These are phyloP conservation scores for Halophytophthora polymorphica DNA, from an alignment of 352 stramenopile species.

Conservation along the genomic window DNA sequence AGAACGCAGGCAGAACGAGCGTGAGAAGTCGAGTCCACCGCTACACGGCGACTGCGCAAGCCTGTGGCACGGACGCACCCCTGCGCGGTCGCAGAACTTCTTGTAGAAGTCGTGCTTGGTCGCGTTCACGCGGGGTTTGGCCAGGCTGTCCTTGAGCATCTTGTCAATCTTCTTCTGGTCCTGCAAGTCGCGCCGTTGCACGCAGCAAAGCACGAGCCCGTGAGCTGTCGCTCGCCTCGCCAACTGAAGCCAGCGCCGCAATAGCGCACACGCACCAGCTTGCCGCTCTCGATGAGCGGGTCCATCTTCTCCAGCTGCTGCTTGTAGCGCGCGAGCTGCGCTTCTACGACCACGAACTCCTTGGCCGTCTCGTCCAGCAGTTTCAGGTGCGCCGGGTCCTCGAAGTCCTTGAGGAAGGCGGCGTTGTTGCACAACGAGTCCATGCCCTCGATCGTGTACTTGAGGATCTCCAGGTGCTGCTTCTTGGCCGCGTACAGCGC, in stretches of 20 bases:
- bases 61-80: slow-evolving; percentile 30
- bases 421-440: slow-evolving; percentile 68
- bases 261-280: slow-evolving; percentile 31
- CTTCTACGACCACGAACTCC: slow-evolving; percentile 61
- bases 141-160: slow-evolving; percentile 48
- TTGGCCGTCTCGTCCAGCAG: slow-evolving; percentile 65
- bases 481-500: slow-evolving; percentile 70
- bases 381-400: slow-evolving; percentile 49
- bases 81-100: slow-evolving; percentile 70
- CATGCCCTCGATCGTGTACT: slow-evolving; percentile 67
- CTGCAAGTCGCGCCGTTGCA: slow-evolving; percentile 7
- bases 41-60: background rate
- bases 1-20: background rate
- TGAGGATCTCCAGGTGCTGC: slow-evolving; percentile 70
- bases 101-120: slow-evolving; percentile 75
- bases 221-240: background rate
- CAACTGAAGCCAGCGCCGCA: background rate
- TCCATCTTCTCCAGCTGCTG: slow-evolving; percentile 67
- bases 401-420: slow-evolving; percentile 59
- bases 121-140: slow-evolving; percentile 53
- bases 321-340: slow-evolving; percentile 67
- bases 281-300: slow-evolving; percentile 40
- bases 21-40: background rate
- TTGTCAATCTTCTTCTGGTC: slow-evolving; percentile 57
- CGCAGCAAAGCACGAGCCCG: no score